A percentile compares a stretch with the other conserved stretches of the same genome.
Evolutionary conservation across 2,329 filamentous ascomycete genomes (phyloP).

Genomic region (Penicillium sp.): DNA sequence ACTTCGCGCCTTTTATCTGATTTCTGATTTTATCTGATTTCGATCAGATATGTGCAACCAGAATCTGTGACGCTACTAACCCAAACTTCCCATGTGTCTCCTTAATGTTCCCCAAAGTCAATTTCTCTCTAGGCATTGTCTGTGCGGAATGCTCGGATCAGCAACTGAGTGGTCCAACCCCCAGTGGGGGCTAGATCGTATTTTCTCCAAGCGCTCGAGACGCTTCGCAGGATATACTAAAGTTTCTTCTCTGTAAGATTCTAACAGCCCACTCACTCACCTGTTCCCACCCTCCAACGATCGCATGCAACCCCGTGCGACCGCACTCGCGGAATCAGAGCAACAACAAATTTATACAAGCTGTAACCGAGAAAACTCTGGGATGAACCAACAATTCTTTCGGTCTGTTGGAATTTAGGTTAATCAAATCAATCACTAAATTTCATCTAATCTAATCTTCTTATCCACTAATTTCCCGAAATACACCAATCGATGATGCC

Average conservation of each 20-base stretch:
- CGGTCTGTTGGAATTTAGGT: neutral
- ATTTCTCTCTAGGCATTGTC: neutral
- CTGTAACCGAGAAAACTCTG: neutral
- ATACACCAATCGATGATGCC: neutral
- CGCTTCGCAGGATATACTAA: neutral
- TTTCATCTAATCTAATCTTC: conserved; percentile 3
- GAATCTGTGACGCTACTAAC: neutral
- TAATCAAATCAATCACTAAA: neutral
- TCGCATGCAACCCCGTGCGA: neutral
- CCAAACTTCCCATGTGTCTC: neutral
- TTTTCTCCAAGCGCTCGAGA: neutral
- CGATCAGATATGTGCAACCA: neutral
- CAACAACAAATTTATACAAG: too few relatives aligned
- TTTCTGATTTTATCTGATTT: neutral
- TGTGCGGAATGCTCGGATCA: neutral
- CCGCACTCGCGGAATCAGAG: neutral
- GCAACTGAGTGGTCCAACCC: neutral
- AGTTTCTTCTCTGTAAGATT: neutral
- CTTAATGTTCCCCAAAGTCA: neutral
- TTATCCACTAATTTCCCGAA: neutral
- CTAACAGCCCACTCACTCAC: neutral
- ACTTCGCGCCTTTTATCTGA: neutral
- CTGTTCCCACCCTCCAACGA: neutral
- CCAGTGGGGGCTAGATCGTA: neutral
- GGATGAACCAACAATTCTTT: neutral